Evolutionary conservation across 2,329 filamentous ascomycete genomes (phyloP), one percentile per base, ranked within the genome.

Genomic region (Sporothrix variecibatus): DNA sequence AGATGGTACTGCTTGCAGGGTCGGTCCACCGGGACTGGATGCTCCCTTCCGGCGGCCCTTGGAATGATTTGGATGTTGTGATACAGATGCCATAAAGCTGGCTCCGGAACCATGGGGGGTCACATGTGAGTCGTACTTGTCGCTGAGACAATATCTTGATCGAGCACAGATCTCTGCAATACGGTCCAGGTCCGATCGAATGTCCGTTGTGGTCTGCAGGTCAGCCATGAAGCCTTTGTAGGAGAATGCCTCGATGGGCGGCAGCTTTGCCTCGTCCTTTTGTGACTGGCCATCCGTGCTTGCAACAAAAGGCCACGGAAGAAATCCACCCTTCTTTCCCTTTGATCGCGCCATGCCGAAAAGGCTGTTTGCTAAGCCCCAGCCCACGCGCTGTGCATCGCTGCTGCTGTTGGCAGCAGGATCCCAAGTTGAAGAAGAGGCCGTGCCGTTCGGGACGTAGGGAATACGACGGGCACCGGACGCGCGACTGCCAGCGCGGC

Each of bases 81-180:
- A 72, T 4, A 73, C 70, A 12, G 77, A 70, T 7, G 74, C 72
- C 95, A 98, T 69, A 75, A 89, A 88, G 0, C 83, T 81, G 1
- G 86, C 80, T 3, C 89, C 88, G 0, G 87, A 88, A 26, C 89
- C 89, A 77, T 91, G 89, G 17, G 89, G 89, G 15, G 87, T 83
- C 75, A 91, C 87, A 77, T 92, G 90, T 7, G 90, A 88, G 78
- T 91, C 90, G 78, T 91, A 91, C 78, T 91, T 89, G 79, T 91
- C 90, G 80, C 89, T 91, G 71, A 91, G 79, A 56, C 89, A 91
- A 79, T 91, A 91, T 60, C 87, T 86, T 15, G 89, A 91, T 46
- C 88, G 85, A 51, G 90, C 90, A 81, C 89, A 92, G 43, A 92
- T 91, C 80, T 91, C 89, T 12, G 90, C 90, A 78, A 92, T 91